These are phyloP conservation scores for Phialemonium atrogriseum DNA, from an alignment of 2,329 filamentous ascomycete species.

Conservation along the genomic window DNA sequence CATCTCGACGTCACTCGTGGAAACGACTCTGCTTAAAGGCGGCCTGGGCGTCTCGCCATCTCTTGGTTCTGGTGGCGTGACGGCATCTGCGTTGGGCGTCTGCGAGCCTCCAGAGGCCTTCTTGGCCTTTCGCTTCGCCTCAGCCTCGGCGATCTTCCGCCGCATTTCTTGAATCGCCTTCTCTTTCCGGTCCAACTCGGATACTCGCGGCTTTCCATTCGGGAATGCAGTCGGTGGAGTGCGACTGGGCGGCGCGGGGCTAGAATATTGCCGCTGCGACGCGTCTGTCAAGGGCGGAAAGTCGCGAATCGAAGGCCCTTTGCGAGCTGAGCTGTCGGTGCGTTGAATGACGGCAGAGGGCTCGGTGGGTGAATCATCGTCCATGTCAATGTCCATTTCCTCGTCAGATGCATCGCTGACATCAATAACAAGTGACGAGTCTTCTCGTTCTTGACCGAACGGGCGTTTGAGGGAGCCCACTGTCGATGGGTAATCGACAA, in stretches of 20 bases:
- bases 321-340: slow-evolving; percentile 21
- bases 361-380: slow-evolving; percentile 48
- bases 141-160: slow-evolving; percentile 47
- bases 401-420: slow-evolving; percentile 66
- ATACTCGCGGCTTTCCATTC: slow-evolving; percentile 23
- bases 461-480: slow-evolving; percentile 45
- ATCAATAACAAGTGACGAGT: slow-evolving; percentile 68
- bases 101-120: slow-evolving; percentile 16
- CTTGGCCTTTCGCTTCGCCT: slow-evolving; percentile 44
- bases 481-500: slow-evolving; percentile 45
- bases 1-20: slow-evolving; percentile 11
- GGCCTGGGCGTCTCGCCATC: slow-evolving; percentile 9
- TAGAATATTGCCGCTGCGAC: slow-evolving; percentile 29
- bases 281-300: slow-evolving; percentile 34
- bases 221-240: slow-evolving; percentile 29
- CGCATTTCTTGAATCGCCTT: slow-evolving; percentile 55
- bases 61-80: slow-evolving; percentile 19
- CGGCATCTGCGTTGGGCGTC: slow-evolving; percentile 16
- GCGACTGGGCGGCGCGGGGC: slow-evolving; percentile 25
- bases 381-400: slow-evolving; percentile 63
- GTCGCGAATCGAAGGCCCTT: slow-evolving; percentile 30
- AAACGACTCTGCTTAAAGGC: slow-evolving; percentile 10
- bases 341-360: slow-evolving; percentile 23
- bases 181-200: slow-evolving; percentile 41
- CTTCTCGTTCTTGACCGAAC: slow-evolving; percentile 49